phyloP scores from a whole-genome alignment of 2,329 filamentous ascomycete species.

The Penicillium frequentans region DNA sequence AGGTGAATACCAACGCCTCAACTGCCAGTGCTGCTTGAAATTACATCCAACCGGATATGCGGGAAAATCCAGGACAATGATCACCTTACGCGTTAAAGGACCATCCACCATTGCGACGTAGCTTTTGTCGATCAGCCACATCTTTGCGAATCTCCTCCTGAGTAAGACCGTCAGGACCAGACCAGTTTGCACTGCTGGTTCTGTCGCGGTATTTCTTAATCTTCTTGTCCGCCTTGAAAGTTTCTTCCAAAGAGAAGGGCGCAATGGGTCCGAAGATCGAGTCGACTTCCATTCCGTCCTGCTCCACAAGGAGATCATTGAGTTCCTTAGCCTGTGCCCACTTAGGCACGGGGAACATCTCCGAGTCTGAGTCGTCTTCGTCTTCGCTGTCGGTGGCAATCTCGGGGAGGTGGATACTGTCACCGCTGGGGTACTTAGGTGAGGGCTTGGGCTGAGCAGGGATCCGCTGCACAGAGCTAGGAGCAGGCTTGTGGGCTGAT shows the following conservation, averaged over 20 bases:
- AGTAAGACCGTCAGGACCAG: constrained; percentile 74
- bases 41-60: not conserved
- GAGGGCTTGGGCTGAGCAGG: constrained; percentile 59
- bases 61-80: not conserved
- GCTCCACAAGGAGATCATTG: constrained; percentile 69
- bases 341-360: constrained; percentile 65
- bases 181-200: constrained; percentile 95
- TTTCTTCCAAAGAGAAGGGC: constrained; percentile 91
- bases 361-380: constrained; percentile 64
- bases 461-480: constrained; percentile 43
- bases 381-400: constrained; percentile 95
- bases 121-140: constrained; percentile 72
- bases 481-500: constrained; percentile 63
- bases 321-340: constrained; percentile 92
- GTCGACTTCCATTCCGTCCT: constrained; percentile 73
- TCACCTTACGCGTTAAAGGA: constrained; percentile 50
- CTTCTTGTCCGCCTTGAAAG: constrained; percentile 87
- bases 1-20: constrained; percentile 6
- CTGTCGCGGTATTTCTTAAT: constrained; percentile 85
- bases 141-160: constrained; percentile 84
- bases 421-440: constrained; percentile 83
- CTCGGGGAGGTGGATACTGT: constrained; percentile 88
- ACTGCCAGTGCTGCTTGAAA: constrained; percentile 7
- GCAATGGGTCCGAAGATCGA: constrained; percentile 89
- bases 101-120: constrained; percentile 85